Conservation (phyloP, 106 monocot genomes). For the Vanilla planifolia region DNA sequence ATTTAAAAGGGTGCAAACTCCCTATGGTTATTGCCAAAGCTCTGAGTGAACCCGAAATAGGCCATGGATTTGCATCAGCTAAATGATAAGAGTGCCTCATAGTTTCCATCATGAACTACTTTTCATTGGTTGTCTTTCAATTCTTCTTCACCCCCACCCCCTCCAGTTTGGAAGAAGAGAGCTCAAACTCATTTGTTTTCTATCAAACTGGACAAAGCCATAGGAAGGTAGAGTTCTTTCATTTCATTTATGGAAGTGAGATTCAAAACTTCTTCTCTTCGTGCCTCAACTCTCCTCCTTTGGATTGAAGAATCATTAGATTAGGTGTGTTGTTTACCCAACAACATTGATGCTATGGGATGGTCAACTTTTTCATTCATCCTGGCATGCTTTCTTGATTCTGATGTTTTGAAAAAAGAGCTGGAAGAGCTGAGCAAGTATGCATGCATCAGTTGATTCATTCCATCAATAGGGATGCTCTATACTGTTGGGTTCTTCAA, state of each 20-base stretch:
- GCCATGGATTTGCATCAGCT: slow-evolving; percentile 21
- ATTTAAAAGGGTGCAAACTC: not conserved
- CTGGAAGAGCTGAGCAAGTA: not conserved
- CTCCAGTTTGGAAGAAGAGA: not conserved
- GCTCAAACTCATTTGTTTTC: not conserved
- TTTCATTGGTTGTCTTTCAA: not conserved
- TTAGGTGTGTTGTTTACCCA: not conserved
- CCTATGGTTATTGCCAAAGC: slow-evolving; percentile 21
- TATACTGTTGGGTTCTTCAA: not conserved
- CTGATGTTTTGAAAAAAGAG: not conserved
- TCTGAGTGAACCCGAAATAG: slow-evolving; percentile 26
- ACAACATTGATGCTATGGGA: slow-evolving; percentile 5
- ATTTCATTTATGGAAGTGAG: not conserved
- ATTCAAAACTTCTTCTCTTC: not conserved
- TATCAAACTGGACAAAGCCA: not conserved
- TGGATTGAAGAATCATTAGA: not conserved
- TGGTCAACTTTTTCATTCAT: not conserved
- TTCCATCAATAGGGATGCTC: not conserved
- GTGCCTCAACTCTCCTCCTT: not conserved
- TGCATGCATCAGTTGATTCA: no score
- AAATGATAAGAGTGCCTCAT: slow-evolving; percentile 28
- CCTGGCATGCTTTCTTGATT: not conserved
- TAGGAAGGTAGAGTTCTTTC: not conserved
- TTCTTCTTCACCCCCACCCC: slow-evolving; percentile 2
- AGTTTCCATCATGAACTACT: not conserved